Percentiles rank a stretch among this genome's conserved stretches.
Evolutionary conservation across 2,329 filamentous ascomycete species (phyloP).

Genomic region (Tolypocladium tropicale): DNA sequence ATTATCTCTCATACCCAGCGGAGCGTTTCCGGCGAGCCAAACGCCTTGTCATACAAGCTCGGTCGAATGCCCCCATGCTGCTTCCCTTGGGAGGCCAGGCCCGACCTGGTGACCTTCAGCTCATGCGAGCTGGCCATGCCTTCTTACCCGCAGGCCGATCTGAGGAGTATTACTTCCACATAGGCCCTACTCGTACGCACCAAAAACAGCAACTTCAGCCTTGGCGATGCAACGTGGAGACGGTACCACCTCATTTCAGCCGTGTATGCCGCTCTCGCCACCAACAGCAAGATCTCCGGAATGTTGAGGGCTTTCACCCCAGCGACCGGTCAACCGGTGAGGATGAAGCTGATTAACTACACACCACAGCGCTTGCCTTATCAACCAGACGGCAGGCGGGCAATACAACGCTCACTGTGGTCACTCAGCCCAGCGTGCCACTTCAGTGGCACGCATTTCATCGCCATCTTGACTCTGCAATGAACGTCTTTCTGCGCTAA

Average conservation of each 20-base stretch:
- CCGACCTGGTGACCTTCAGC: slow-evolving; percentile 1
- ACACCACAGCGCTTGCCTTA: neutral
- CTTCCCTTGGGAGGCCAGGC: neutral
- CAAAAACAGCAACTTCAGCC: neutral
- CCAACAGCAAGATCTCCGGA: neutral
- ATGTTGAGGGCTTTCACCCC: neutral
- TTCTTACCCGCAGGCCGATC: neutral
- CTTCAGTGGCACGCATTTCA: neutral
- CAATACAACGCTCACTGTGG: neutral
- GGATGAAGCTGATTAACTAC: neutral
- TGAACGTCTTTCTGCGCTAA: neutral
- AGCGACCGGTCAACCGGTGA: neutral
- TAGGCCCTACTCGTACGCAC: neutral
- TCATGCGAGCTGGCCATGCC: neutral
- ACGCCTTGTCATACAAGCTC: neutral
- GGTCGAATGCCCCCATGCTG: neutral
- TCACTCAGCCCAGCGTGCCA: neutral
- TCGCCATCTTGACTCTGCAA: neutral
- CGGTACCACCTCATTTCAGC: neutral
- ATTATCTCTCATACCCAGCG: neutral
- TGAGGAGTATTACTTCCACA: neutral
- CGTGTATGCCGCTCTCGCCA: neutral
- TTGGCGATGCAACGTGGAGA: neutral
- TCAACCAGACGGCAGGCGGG: neutral
- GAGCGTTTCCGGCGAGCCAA: neutral